Conservation (phyloP, 352 stramenopile species). For the Phytophthora palmivora region DNA sequence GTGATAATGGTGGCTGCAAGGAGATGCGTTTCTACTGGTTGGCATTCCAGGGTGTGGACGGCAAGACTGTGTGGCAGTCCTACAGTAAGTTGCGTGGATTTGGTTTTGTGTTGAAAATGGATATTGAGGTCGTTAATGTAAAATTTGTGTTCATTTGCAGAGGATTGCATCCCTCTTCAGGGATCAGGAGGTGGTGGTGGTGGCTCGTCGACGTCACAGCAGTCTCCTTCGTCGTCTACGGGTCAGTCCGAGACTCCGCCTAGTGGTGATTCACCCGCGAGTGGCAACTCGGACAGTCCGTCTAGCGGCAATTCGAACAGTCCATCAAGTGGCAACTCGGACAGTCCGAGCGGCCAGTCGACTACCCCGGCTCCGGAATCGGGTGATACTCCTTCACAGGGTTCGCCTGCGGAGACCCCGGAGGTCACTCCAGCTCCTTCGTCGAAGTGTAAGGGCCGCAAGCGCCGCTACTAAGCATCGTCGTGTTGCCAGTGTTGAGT, state of each 20-base stretch:
- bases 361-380: no score
- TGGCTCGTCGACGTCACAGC: conserved; percentile 6
- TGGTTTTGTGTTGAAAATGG: not conserved
- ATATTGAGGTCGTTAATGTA: conserved; percentile 3
- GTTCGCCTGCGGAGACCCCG: conserved; percentile 19
- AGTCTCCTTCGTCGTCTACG: conserved; percentile 14
- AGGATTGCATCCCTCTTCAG: conserved; percentile 44
- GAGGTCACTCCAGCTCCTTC: conserved; percentile 30
- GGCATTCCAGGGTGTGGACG: conserved; percentile 44
- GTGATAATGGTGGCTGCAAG: conserved; percentile 36
- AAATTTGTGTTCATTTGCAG: conserved; percentile 17
- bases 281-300: conserved; percentile 1
- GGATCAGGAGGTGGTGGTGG: conserved; percentile 26
- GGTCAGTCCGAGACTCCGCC: conserved; percentile 5
- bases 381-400: conserved; percentile 13
- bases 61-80: conserved; percentile 49
- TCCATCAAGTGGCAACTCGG: no score
- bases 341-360: no score
- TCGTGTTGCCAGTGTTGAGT: conserved; percentile 24
- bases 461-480: conserved; percentile 30
- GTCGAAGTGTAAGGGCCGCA: conserved; percentile 37
- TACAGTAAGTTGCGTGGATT: conserved; percentile 40
- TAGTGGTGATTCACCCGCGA: not conserved
- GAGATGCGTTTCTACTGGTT: conserved; percentile 56
- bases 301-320: no score